Evolutionary conservation across 2,329 filamentous ascomycete species (phyloP).

Genomic region (Aspergillus aculeatinus): DNA sequence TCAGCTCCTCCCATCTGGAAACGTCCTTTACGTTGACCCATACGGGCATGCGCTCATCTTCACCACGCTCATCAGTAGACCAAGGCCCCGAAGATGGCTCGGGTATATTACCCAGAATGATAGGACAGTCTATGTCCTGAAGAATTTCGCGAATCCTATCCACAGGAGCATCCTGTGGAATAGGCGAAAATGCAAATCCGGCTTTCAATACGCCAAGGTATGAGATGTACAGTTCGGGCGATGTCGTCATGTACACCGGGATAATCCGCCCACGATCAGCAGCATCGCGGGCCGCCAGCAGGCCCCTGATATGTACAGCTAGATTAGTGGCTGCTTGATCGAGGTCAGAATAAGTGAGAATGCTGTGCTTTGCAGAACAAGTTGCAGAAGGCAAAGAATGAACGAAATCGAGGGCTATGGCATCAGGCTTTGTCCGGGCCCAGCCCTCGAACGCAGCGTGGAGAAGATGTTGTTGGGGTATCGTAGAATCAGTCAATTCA

Average conservation of each 20-base stretch:
- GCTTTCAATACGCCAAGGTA: conserved; percentile 40
- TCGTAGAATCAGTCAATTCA: conserved; percentile 1
- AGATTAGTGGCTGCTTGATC: conserved; percentile 24
- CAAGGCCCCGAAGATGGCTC: conserved; percentile 17
- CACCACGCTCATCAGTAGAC: neutral
- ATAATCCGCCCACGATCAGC: conserved; percentile 21
- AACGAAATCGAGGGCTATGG: conserved; percentile 29
- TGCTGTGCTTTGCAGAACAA: conserved; percentile 21
- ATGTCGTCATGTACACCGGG: conserved; percentile 32
- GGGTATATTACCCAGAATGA: conserved; percentile 22
- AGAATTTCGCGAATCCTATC: conserved; percentile 30
- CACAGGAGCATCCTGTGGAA: conserved; percentile 37
- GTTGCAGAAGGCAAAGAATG: conserved; percentile 22
- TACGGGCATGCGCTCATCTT: conserved; percentile 1
- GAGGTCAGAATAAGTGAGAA: conserved; percentile 27
- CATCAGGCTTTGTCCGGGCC: conserved; percentile 22
- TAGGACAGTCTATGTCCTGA: conserved; percentile 26
- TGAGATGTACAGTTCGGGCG: conserved; percentile 39
- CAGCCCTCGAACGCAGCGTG: conserved; percentile 29
- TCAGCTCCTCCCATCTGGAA: conserved; percentile 21
- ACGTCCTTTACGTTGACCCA: conserved; percentile 26
- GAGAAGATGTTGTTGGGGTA: conserved; percentile 19
- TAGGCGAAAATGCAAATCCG: conserved; percentile 38
- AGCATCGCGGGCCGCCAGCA: conserved; percentile 5
- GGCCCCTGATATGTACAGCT: conserved; percentile 19